phyloP scores from a whole-genome alignment of 495 filamentous ascomycete genomes.

The Penicillium dipodomyicola region DNA sequence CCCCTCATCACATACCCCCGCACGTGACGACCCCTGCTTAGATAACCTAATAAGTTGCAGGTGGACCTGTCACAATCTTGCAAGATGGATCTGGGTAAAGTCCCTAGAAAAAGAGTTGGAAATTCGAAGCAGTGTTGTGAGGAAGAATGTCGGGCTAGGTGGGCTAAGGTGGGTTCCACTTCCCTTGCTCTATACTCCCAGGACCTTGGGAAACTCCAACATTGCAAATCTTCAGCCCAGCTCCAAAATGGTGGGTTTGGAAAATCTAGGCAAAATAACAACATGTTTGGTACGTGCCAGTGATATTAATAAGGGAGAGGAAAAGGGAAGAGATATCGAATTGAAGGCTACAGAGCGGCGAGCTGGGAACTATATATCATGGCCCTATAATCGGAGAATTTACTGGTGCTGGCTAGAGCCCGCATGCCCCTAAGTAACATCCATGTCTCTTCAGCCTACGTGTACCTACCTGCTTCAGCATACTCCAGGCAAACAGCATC shows the following conservation, averaged over 20 bases:
- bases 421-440: slow-evolving; percentile 1
- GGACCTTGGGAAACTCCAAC: neutral
- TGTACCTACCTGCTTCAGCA: slow-evolving; percentile 31
- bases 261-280: neutral
- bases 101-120: too few species aligned
- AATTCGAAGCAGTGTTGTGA: neutral
- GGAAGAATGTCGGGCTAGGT: neutral
- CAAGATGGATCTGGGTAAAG: neutral
- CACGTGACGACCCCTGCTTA: slow-evolving; percentile 22
- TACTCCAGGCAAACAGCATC: slow-evolving; percentile 20
- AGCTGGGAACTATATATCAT: slow-evolving; percentile 17
- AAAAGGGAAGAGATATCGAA: neutral
- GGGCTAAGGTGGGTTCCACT: neutral
- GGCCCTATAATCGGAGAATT: slow-evolving; percentile 16
- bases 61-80: neutral
- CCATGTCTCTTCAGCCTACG: slow-evolving; percentile 26
- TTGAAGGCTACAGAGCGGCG: neutral
- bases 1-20: slow-evolving; percentile 21
- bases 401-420: slow-evolving; percentile 2
- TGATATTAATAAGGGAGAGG: neutral
- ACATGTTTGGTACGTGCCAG: neutral
- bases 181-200: neutral
- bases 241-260: neutral
- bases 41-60: slow-evolving; percentile 9
- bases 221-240: neutral